These are phyloP conservation scores for Candida sp. DNA, from an alignment of 1,139 yeast species.

Conservation along the genomic window DNA sequence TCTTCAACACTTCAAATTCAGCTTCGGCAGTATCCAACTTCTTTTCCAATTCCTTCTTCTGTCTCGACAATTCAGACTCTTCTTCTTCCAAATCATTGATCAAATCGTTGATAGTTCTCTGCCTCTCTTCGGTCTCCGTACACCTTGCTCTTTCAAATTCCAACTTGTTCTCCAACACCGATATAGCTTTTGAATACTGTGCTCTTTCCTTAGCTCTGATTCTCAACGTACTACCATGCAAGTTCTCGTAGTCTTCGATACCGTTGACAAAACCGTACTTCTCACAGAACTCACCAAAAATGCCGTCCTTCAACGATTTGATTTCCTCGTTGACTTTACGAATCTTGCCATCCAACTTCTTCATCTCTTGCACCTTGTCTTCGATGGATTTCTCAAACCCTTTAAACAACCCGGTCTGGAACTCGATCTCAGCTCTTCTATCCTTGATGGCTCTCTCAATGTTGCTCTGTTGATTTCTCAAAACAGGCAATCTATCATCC, in stretches of 20 bases:
- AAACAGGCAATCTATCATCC: conserved; percentile 57
- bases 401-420: conserved; percentile 37
- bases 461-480: conserved; percentile 54
- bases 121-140: conserved; percentile 51
- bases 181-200: conserved; percentile 61
- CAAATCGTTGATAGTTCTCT: conserved; percentile 37
- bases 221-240: conserved; percentile 66
- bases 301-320: conserved; percentile 39
- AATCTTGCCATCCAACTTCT: conserved; percentile 35
- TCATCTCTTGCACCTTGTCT: conserved; percentile 23
- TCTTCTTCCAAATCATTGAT: conserved; percentile 34
- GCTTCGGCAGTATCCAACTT: conserved; percentile 53
- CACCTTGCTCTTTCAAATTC: conserved; percentile 66
- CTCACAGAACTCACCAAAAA: conserved; percentile 60
- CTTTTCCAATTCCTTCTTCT: conserved; percentile 35
- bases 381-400: conserved; percentile 22
- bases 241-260: conserved; percentile 68
- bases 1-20: conserved; percentile 47
- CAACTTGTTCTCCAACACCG: conserved; percentile 64
- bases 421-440: conserved; percentile 56
- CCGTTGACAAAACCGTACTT: conserved; percentile 54
- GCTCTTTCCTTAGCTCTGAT: conserved; percentile 67
- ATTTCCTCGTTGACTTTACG: conserved; percentile 29
- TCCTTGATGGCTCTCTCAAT: conserved; percentile 59
- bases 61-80: conserved; percentile 29